phyloP scores from a whole-genome alignment of 805 yeast species.

The Ogataea siamensis region DNA sequence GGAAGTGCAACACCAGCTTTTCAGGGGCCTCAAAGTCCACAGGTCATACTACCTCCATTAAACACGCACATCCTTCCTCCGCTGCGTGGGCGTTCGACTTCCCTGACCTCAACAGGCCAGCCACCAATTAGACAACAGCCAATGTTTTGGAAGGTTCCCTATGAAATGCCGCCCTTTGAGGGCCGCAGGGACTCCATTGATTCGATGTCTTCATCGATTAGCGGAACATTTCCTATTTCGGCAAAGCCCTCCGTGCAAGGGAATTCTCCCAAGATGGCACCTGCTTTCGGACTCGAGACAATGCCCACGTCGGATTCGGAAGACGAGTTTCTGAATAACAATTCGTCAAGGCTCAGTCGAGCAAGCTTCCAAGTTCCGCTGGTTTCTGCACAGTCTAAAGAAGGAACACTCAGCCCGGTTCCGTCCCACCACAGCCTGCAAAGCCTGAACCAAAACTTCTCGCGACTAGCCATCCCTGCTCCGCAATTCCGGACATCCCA shows the following conservation, averaged over 20 bases:
- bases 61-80: conserved; percentile 25
- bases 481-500: conserved; percentile 25
- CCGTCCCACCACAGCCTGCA: conserved; percentile 27
- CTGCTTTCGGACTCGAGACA: conserved; percentile 23
- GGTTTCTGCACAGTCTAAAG: conserved; percentile 21
- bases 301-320: conserved; percentile 35
- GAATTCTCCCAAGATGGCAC: conserved; percentile 20
- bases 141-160: conserved; percentile 60
- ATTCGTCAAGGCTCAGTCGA: conserved; percentile 25
- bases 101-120: conserved; percentile 11
- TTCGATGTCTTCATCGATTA: conserved; percentile 47
- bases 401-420: conserved; percentile 25
- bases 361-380: conserved; percentile 27
- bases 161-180: conserved; percentile 45
- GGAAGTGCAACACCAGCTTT: not conserved
- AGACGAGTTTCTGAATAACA: conserved; percentile 30
- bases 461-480: conserved; percentile 16
- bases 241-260: conserved; percentile 10
- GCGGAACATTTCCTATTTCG: conserved; percentile 31
- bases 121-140: conserved; percentile 19
- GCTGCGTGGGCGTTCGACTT: conserved; percentile 24
- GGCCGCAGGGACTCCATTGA: conserved; percentile 44
- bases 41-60: conserved; percentile 29
- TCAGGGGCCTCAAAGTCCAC: conserved; percentile 9
- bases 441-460: conserved; percentile 24